phyloP scores from a whole-genome alignment of 306 rosid species.

The Rubus parviflorus region DNA sequence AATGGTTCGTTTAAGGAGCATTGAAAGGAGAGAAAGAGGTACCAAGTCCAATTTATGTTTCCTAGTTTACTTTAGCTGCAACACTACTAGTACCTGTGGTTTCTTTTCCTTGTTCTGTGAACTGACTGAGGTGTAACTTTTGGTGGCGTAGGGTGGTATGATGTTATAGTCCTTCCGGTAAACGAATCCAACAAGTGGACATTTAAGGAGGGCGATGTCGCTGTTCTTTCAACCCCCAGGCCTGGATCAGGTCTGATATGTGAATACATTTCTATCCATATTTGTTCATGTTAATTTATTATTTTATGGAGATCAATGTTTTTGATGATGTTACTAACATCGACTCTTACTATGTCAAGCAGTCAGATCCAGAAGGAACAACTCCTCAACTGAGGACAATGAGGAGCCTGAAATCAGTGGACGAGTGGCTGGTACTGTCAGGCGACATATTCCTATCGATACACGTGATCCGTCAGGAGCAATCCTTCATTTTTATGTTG shows the following conservation, averaged over 20 bases:
- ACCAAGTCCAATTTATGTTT: constrained; percentile 7
- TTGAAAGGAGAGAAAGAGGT: constrained; percentile 98
- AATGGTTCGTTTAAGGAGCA: constrained; percentile 80
- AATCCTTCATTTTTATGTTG: constrained; percentile 89
- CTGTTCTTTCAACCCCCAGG: constrained; percentile 83
- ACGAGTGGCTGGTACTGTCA: constrained; percentile 88
- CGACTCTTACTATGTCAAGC: constrained; percentile 38
- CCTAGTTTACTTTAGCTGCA: background rate
- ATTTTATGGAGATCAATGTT: background rate
- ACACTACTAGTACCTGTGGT: background rate
- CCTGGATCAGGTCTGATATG: constrained; percentile 84
- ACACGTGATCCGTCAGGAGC: constrained; percentile 96
- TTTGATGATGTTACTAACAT: constrained; percentile 15
- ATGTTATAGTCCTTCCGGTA: constrained; percentile 82
- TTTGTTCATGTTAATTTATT: background rate
- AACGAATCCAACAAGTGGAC: constrained; percentile 82
- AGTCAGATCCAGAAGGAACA: constrained; percentile 70
- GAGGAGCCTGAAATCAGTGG: constrained; percentile 80
- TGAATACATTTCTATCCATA: constrained; percentile 17
- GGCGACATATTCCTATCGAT: constrained; percentile 86
- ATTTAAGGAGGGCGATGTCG: constrained; percentile 99
- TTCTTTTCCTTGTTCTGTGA: constrained; percentile 10
- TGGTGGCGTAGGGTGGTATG: constrained; percentile 85
- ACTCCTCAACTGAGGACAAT: constrained; percentile 52
- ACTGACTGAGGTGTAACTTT: constrained; percentile 25